Evolutionary conservation across 192 early-diverging fungal genomes (phyloP), one percentile per base, ranked within the genome.

Genomic region (Coemansia reversa): DNA sequence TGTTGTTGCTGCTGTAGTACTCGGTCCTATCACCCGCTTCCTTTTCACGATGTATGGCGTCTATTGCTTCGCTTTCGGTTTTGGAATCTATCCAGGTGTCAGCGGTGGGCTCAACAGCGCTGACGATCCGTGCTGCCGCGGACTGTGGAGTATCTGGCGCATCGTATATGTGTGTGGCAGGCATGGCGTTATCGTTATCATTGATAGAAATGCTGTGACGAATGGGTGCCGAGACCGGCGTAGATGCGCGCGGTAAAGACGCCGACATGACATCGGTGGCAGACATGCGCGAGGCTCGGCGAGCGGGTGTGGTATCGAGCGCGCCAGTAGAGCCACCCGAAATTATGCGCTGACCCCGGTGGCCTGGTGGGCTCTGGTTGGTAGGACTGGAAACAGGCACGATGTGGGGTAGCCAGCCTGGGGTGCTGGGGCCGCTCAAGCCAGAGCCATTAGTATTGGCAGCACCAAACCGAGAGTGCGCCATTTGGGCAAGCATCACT

Each of bases 381-480:
- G 60, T 56, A 19, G 76, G 76, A 32, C 76, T 79, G 45, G 66
- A 45, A 33, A 79, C 76, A 12, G 76, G 70, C 33, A 66, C 76
- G 28, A 79, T 79, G 30, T 66, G 70, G 8, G 76, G 76, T 47
- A 79, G 67, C 76, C 76, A 79, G 27, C 70, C 70, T 1, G 70
- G 70, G 28, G 76, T 69, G 23, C 56, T 67, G 16, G 70, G 70
- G 18, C 66, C 59, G 58, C 55, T 35, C 33, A 35, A 55, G n/a
- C 29, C 54, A 20, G 47, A 47, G 0, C 27, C 18, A 20, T n/a
- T 35, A 45, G 45, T 50, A 7, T 16, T 35, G 11, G 58, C 50
- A 3, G 54, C 5, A 9, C 59, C 56, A 8, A 68, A 49, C 35
- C 66, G 60, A 51, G 66, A 24, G 25, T 65, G 69, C 8, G 62